Evolutionary conservation across 441 rosid species (phyloP).

Genomic region (Cnidoscolus chayamansa): DNA sequence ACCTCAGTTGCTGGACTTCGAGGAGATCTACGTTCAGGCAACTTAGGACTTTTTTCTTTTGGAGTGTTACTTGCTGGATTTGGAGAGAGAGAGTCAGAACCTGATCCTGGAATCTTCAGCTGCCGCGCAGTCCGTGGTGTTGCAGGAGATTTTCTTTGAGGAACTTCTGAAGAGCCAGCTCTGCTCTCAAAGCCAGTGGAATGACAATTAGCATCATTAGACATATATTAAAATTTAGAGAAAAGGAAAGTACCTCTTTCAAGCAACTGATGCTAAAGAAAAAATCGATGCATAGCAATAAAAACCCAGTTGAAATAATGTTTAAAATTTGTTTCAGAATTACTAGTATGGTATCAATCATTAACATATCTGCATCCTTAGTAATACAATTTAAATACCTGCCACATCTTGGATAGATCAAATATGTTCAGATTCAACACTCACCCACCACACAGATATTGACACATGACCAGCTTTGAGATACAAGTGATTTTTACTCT

Average conservation of each 20-base stretch:
- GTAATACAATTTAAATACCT: constrained; percentile 21
- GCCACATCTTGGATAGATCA: constrained; percentile 16
- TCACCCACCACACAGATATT: constrained; percentile 21
- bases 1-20: constrained; percentile 72
- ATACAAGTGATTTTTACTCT: neutral
- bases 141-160: constrained; percentile 68
- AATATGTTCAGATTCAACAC: constrained; percentile 20
- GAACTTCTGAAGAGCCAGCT: constrained; percentile 54
- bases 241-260: neutral
- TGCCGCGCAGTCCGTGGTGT: constrained; percentile 67
- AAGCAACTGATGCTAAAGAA: constrained; percentile 12
- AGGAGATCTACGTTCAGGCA: constrained; percentile 69
- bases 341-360: neutral
- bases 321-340: neutral
- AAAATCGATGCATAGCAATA: neutral
- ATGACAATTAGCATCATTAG: constrained; percentile 18
- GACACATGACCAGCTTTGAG: constrained; percentile 26
- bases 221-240: constrained; percentile 10
- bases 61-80: constrained; percentile 51
- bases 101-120: constrained; percentile 53
- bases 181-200: constrained; percentile 37
- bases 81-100: constrained; percentile 52
- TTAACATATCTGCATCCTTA: neutral
- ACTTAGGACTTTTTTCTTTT: constrained; percentile 72
- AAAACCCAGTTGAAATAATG: constrained; percentile 1